Base-by-base conservation (phyloP, 1,139 yeast genomes). In the Blastobotrys buckinghamii region DNA sequence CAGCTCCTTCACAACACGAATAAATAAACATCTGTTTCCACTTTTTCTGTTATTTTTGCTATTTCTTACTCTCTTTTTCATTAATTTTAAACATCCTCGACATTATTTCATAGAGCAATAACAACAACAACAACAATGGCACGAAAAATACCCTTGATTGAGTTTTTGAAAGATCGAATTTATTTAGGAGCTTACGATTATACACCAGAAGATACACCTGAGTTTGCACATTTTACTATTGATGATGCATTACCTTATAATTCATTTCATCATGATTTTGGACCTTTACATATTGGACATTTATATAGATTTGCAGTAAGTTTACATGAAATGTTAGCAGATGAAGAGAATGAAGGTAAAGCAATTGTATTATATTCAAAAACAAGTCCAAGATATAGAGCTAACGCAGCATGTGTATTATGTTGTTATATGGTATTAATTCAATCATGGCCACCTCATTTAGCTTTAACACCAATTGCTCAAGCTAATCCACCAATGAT, bases 361-460 rank as follows among this genome's bases (percentile, higher is more conserved):
- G 95, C 96, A 2, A 89, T 92, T 27, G 95, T 92, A 6, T 82
- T 90, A 57, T 92, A 88, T 67, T 87, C 96, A 16, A 76, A 88
- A 2, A 81, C 92, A 0, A 81, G 85, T 38, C 79, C 96, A 1
- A 81, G 86, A 56, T 84, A 83, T 58, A 71, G 98, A 58, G 82
- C 97, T 10, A 92, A 94, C 63, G 95, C 97, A 15, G 97, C 97
- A 3, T 89, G 97, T 67, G 73, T 92, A 55, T 73, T 92, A 49
- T 87, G 96, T 57, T 88, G 97, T 61, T 92, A 92, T 67, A 89
- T 92, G 97, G 82, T 92, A 0, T 71, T 92, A 53, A 90, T 92
- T 16, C 98, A 92, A 65, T 84, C 90, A 17, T 92, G 98, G 98
- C 89, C 97, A 0, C 98, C 98, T 0, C 98, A 92, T 66, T 92